Base-by-base conservation (phyloP, 352 stramenopile species). In the Halophytophthora batemanensis region DNA sequence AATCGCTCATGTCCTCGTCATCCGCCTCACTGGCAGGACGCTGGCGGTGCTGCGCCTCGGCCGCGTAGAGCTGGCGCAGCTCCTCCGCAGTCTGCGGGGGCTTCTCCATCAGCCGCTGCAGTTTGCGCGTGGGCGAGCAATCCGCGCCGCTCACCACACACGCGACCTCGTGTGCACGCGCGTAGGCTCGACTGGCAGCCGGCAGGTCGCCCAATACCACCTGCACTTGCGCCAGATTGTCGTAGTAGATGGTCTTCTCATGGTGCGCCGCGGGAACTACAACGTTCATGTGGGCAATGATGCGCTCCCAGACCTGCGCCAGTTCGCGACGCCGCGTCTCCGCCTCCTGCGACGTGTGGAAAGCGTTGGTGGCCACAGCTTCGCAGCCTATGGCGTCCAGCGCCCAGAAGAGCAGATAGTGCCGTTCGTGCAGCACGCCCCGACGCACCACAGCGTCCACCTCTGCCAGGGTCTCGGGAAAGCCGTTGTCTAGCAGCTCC, bases 181-280 rank as follows among this genome's bases (percentile, higher is more conserved):
- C 59, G 54, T 90, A 92, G 18, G 82, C 78, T 25, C 69, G 58
- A 17, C 60, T 73, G 25, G 74, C 77, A 15, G 63, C 74, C 14
- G 53, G 47, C 14, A 80, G 57, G 49, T 92, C 69, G 10, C 78
- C 77, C 13, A 87, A 51, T 21, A 85, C 66, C 37, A 93, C 73
- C 8, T 77, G 67, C 5, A 86, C 78, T 60, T 93, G 79, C 21
- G 82, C 82, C 33, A 89, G 55, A 56, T 90, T 87, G 65, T 93
- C 82, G 61, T 93, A 93, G 61, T 93, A 87, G 48, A 90, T 88
- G 21, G 71, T 86, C 59, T 93, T 93, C 59, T 90, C 78, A 55
- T 93, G 78, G 45, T 90, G 71, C 33, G 73, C 65, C 15, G 68
- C 61, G 11, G 75, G 82, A 42, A 90, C 62, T 10, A 85, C 72